Evolutionary conservation across 2,329 filamentous ascomycete genomes (phyloP).

Genomic region (Verruconis gallopava): DNA sequence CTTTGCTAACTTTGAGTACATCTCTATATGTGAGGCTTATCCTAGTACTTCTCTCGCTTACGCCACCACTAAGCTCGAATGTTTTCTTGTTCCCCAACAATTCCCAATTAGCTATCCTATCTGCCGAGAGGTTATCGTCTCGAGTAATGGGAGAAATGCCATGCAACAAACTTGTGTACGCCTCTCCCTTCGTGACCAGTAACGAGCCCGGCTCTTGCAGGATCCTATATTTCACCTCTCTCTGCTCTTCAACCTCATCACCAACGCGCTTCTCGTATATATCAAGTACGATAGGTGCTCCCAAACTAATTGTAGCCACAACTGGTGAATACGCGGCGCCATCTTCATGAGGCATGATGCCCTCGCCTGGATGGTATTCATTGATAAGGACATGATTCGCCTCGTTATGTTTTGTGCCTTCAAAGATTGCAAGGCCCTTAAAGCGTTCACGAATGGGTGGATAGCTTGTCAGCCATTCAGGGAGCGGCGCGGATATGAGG

Average conservation of each 20-base stretch:
- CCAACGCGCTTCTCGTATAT: slow-evolving; percentile 41
- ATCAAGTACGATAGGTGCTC: slow-evolving; percentile 63
- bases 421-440: slow-evolving; percentile 37
- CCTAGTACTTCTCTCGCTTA: slow-evolving; percentile 45
- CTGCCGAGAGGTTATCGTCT: slow-evolving; percentile 50
- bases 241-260: slow-evolving; percentile 36
- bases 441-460: slow-evolving; percentile 53
- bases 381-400: slow-evolving; percentile 93
- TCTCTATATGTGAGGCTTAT: slow-evolving; percentile 75
- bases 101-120: slow-evolving; percentile 56
- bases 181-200: slow-evolving; percentile 53
- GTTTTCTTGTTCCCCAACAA: slow-evolving; percentile 38
- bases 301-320: slow-evolving; percentile 83
- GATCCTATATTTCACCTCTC: slow-evolving; percentile 38
- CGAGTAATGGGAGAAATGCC: slow-evolving; percentile 53
- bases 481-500: slow-evolving; percentile 61
- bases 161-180: slow-evolving; percentile 62
- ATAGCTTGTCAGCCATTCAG: slow-evolving; percentile 54
- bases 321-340: slow-evolving; percentile 75
- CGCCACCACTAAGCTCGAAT: slow-evolving; percentile 19
- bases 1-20: slow-evolving; percentile 66
- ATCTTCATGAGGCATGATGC: slow-evolving; percentile 98
- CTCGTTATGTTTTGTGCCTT: slow-evolving; percentile 53
- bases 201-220: slow-evolving; percentile 75
- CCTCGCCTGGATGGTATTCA: slow-evolving; percentile 74